Conservation (phyloP, 2,329 filamentous ascomycete genomes). For the Fusarium brevicatenulatum region DNA sequence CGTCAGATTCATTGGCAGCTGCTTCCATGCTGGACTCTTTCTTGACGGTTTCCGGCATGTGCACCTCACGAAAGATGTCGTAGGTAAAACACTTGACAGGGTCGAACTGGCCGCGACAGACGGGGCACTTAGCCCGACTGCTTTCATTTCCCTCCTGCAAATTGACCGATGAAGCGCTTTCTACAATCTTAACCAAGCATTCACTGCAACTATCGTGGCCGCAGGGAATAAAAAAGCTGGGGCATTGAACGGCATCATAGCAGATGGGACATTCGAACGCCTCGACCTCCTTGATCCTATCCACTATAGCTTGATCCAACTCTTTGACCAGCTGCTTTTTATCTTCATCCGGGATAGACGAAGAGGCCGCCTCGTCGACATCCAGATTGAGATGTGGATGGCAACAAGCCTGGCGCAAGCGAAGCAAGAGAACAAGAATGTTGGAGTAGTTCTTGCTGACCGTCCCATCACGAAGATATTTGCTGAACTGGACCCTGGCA, state of each 20-base stretch:
- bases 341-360: constrained; percentile 56
- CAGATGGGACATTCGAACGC: constrained; percentile 86
- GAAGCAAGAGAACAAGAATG: constrained; percentile 82
- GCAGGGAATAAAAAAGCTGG: constrained; percentile 82
- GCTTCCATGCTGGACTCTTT: constrained; percentile 49
- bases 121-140: constrained; percentile 73
- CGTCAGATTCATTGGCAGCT: constrained; percentile 48
- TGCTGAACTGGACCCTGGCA: constrained; percentile 78
- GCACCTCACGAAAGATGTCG: constrained; percentile 76
- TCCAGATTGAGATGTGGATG: constrained; percentile 47
- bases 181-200: constrained; percentile 76
- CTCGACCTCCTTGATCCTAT: constrained; percentile 68
- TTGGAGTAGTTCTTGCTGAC: constrained; percentile 78
- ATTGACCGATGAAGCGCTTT: constrained; percentile 64
- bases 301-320: constrained; percentile 69
- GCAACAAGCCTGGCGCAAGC: constrained; percentile 78
- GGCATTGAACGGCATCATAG: constrained; percentile 78
- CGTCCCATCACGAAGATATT: constrained; percentile 74
- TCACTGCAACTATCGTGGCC: constrained; percentile 83
- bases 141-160: constrained; percentile 70
- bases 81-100: constrained; percentile 78
- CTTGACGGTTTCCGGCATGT: constrained; percentile 67
- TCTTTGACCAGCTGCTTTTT: constrained; percentile 71
- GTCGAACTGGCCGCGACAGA: constrained; percentile 76
- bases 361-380: constrained; percentile 49